Base-by-base conservation (phyloP, 1,139 yeast species). In the Geotrichum fermentans region DNA sequence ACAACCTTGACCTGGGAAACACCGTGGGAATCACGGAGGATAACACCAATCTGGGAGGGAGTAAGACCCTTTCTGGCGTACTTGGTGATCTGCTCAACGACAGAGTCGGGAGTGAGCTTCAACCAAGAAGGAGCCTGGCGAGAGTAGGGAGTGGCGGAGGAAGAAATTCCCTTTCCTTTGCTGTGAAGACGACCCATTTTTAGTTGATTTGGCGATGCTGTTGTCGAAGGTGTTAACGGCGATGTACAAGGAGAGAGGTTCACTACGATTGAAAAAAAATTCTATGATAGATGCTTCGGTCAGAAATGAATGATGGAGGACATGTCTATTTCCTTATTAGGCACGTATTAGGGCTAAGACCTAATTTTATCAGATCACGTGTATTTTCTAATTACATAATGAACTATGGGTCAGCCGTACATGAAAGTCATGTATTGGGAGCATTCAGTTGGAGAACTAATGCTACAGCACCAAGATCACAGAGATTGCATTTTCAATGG, bases 11-110 rank as follows among this genome's bases (percentile, higher is more conserved):
- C 78, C 79, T 90, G 97, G 73, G 97, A 83, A 69, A 92, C 97
- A 78, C 98, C 98, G 81, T 92, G 97, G 68, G 97, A 95, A 79
- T 92, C 98, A 83, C 98, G 90, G 75, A 92, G 87, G 71, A 89
- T 77, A 70, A 92, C 97, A 86, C 98, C 98, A 65, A 92, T 92
- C 78, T 89, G 96, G 69, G 98, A 92, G 70, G 98, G 98, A 66
- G 97, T 88, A 75, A 89, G 79, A 88, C 98, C 98, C 84, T 92
- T 92, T 81, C 97, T 89, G 73, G 98, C 97, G 81, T 89, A 88
- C 85, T 92, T 92, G 90, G 84, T 76, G 79, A 89, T 83, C 80
- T 89, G 97, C 79, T 92, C 98, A 76, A 90, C 89, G 69, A 92
- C 95, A 64, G 89, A 86, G 64, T 89, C 96, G 65, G 96, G 74